These are phyloP conservation scores for Patellaria atrata DNA, from an alignment of 495 filamentous ascomycete genomes.

Conservation along the genomic window DNA sequence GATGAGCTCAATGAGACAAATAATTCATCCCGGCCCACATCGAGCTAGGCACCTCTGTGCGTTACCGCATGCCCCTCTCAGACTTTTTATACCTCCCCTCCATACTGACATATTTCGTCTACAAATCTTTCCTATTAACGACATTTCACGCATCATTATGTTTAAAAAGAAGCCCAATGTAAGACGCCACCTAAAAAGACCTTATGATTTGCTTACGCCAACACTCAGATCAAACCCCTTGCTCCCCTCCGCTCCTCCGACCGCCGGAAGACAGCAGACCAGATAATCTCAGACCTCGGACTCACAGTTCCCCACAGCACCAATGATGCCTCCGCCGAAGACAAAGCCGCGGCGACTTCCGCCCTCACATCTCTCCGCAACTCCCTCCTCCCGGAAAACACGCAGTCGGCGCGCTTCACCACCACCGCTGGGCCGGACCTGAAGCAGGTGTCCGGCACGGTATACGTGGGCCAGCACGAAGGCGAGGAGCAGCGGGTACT, in stretches of 20 bases:
- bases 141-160: too few relatives aligned
- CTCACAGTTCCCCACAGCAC: constrained; percentile 36
- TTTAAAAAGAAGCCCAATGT: constrained; percentile 73
- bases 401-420: constrained; percentile 49
- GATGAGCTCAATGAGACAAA: too few relatives aligned
- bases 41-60: too few relatives aligned
- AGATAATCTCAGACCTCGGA: constrained; percentile 49
- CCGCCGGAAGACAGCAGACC: constrained; percentile 53
- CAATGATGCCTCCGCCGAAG: constrained; percentile 24
- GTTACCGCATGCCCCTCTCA: too few relatives aligned
- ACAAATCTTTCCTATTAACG: too few relatives aligned
- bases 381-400: constrained; percentile 49
- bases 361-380: constrained; percentile 43
- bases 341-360: constrained; percentile 29
- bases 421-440: constrained; percentile 55
- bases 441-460: constrained; percentile 45
- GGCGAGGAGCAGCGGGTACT: constrained; percentile 48
- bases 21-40: too few relatives aligned
- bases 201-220: not conserved
- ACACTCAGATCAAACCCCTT: constrained; percentile 48
- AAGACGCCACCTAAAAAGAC: constrained; percentile 5
- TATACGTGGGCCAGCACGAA: constrained; percentile 47
- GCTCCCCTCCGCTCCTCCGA: constrained; percentile 58
- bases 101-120: too few relatives aligned
- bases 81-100: too few relatives aligned